Base-by-base conservation (phyloP, 2,329 filamentous ascomycete genomes). In the Conoideocrella luteorostrata region DNA sequence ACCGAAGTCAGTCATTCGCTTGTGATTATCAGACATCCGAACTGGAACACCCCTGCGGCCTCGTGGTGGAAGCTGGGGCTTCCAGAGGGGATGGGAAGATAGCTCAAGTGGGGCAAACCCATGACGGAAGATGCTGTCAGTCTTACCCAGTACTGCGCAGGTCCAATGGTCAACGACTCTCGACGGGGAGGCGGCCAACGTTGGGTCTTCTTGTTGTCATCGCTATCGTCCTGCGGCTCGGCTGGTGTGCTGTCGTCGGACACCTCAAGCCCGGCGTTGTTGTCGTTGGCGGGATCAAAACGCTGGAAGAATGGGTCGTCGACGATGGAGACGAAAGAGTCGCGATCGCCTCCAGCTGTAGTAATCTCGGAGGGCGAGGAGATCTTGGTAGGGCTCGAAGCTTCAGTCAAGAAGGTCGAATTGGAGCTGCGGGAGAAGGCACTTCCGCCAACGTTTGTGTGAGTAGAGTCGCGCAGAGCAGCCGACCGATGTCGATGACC, bases 271-370 rank as follows among this genome's bases (percentile, higher is more conserved):
- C 53, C 53, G 21, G 47, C 47, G 47, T 56, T 50, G 18, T 54
- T 50, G 48, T 58, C 53, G 43, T 53, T 47, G 43, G 56, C 50
- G 24, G 52, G 52, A 56, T 70, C 61, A 50, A 71, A 70, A 50
- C 66, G 68, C 52, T 69, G 67, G 61, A 75, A 74, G 57, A 77
- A 76, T 23, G 72, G 72, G 50, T 77, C 74, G 66, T 78, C 71
- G 55, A 74, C 62, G 48, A 78, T 73, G 47, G 73, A 77, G 40
- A 67, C 59, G 50, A 77, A 62, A 15, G 74, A 79, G 52, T 72
- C 70, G 47, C 72, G 67, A 52, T 61, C 59, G 41, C 51, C 15
- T 18, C 12, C 54, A 45, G 51, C 44, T 23, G 48, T 45, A 7
- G 52, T 45, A 7, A 52, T 49, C 33, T 59, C 58, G 50, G 58